Evolutionary conservation across 2,329 filamentous ascomycete genomes (phyloP).

Genomic region (Cladophialophora bantiana): DNA sequence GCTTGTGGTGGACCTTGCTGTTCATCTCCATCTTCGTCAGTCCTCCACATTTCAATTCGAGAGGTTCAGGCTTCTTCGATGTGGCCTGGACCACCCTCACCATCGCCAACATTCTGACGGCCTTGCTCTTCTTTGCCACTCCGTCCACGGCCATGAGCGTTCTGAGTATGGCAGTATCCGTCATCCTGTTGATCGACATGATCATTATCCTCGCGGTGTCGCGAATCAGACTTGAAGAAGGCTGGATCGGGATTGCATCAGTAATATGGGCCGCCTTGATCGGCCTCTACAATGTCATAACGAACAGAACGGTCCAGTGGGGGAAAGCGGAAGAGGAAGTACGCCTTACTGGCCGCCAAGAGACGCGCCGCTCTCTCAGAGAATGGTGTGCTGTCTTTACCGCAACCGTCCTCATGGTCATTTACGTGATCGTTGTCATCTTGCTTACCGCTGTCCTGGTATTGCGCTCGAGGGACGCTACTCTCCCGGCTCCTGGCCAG

Average conservation of each 20-base stretch:
- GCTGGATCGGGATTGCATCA: conserved; percentile 87
- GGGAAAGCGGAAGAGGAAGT: conserved; percentile 94
- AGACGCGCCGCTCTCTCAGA: conserved; percentile 78
- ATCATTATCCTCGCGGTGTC: conserved; percentile 80
- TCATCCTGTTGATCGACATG: conserved; percentile 74
- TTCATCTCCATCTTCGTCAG: conserved; percentile 92
- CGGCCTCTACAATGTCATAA: conserved; percentile 77
- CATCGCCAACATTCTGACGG: conserved; percentile 75
- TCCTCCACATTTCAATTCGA: conserved; percentile 81
- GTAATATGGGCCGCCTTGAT: conserved; percentile 84
- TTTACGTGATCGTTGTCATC: conserved; percentile 71
- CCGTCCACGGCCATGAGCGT: conserved; percentile 82
- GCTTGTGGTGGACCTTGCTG: conserved; percentile 91
- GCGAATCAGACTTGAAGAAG: conserved; percentile 79
- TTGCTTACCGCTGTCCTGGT: conserved; percentile 81
- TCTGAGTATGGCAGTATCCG: conserved; percentile 71
- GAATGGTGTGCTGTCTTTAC: conserved; percentile 85
- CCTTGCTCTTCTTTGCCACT: conserved; percentile 84
- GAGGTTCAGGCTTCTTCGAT: conserved; percentile 90
- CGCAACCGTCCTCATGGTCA: conserved; percentile 73
- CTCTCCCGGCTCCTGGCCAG: conserved; percentile 74
- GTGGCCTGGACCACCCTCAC: conserved; percentile 84
- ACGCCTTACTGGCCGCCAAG: conserved; percentile 84
- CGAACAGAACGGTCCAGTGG: conserved; percentile 84
- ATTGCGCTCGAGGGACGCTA: conserved; percentile 79